These are phyloP conservation scores for Arthrocladium fulminans DNA, from an alignment of 2,329 filamentous ascomycete genomes.

Conservation along the genomic window DNA sequence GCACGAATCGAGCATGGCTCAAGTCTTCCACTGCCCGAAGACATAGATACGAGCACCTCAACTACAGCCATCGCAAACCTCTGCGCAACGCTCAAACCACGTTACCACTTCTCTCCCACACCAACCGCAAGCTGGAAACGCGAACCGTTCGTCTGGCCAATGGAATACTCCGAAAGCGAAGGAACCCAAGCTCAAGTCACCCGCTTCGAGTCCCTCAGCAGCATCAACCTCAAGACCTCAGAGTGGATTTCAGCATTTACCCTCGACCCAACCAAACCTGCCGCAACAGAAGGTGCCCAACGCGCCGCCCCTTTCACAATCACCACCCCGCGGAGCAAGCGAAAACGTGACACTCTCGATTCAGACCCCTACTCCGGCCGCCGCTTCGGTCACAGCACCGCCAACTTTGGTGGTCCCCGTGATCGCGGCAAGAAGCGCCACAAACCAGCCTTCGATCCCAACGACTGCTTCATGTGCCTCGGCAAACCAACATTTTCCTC, in stretches of 20 bases:
- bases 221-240: constrained; percentile 65
- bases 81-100: constrained; percentile 70
- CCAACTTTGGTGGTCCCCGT: constrained; percentile 29
- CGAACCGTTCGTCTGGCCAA: constrained; percentile 76
- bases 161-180: constrained; percentile 40
- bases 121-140: constrained; percentile 72
- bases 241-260: constrained; percentile 56
- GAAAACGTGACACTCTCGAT: constrained; percentile 37
- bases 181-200: constrained; percentile 56
- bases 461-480: constrained; percentile 90
- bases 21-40: constrained; percentile 50
- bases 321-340: constrained; percentile 48
- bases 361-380: constrained; percentile 18
- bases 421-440: constrained; percentile 38
- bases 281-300: constrained; percentile 48
- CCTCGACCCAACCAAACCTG: constrained; percentile 57
- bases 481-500: constrained; percentile 74
- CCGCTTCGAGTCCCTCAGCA: constrained; percentile 81
- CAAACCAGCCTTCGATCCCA: constrained; percentile 48
- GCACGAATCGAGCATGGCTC: constrained; percentile 61
- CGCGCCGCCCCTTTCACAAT: constrained; percentile 22
- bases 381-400: neutral
- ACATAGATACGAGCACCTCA: constrained; percentile 39
- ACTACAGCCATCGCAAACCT: constrained; percentile 69
- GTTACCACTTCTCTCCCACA: constrained; percentile 76